phyloP scores from a whole-genome alignment of 495 filamentous ascomycete genomes.

The Penicillium lagena region DNA sequence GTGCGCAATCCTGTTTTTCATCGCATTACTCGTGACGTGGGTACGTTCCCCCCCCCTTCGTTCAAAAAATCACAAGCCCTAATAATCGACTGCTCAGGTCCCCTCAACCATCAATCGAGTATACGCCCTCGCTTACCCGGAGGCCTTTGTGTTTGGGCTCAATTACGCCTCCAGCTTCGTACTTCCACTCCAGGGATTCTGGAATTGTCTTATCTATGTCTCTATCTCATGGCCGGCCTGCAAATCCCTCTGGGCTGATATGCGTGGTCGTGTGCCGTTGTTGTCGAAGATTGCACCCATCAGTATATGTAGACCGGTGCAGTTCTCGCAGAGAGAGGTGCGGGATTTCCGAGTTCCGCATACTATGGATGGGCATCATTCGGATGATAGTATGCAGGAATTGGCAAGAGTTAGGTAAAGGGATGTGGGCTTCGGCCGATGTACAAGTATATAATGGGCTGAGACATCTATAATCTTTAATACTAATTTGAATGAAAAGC shows the following conservation, averaged over 20 bases:
- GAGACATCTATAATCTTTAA: too few species aligned
- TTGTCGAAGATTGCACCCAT: not conserved
- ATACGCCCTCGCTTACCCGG: constrained; percentile 55
- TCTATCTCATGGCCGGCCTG: constrained; percentile 48
- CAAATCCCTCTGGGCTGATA: constrained; percentile 12
- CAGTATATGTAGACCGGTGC: not conserved
- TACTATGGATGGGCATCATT: not conserved
- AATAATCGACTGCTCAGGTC: constrained; percentile 31
- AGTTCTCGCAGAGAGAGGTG: not conserved
- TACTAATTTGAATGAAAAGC: too few species aligned
- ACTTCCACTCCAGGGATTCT: constrained; percentile 79
- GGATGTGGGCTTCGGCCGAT: too few species aligned
- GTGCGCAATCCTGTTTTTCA: constrained; percentile 81
- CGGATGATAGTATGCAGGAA: not conserved
- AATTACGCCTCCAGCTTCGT: constrained; percentile 69
- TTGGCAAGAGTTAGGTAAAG: not conserved
- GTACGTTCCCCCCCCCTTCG: constrained; percentile 17
- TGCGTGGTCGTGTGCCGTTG: constrained; percentile 1
- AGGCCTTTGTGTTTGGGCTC: constrained; percentile 49
- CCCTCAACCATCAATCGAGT: constrained; percentile 77
- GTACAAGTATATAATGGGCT: too few species aligned
- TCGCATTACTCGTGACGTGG: constrained; percentile 77
- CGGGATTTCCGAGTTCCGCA: not conserved
- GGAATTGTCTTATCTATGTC: constrained; percentile 77
- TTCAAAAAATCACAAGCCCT: not conserved